phyloP scores from a whole-genome alignment of 106 monocot genomes.

The Dioscorea alata region DNA sequence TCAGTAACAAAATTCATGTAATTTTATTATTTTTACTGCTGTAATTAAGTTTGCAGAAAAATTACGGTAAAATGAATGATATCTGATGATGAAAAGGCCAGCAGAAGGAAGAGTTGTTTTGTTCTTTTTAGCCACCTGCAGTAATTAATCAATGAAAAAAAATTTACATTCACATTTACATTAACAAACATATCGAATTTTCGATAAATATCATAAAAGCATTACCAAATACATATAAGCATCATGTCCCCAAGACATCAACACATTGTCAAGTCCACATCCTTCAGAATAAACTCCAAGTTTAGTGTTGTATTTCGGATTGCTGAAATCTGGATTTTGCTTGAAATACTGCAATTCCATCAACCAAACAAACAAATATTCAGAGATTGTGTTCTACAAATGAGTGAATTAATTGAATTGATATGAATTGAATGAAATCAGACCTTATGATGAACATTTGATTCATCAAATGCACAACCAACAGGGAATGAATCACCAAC shows the following conservation, averaged over 20 bases:
- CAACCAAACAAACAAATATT: neutral
- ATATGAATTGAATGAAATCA: neutral
- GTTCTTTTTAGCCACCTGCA: conserved; percentile 82
- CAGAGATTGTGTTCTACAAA: neutral
- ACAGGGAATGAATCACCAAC: conserved; percentile 90
- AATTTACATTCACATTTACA: neutral
- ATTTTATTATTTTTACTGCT: neutral
- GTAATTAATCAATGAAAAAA: neutral
- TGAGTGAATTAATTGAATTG: neutral
- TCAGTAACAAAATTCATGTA: neutral
- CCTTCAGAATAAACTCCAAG: conserved; percentile 70
- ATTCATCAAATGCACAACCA: conserved; percentile 71
- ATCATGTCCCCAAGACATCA: conserved; percentile 95
- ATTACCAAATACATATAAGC: conserved; percentile 94
- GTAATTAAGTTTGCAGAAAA: neutral
- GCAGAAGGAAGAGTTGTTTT: conserved; percentile 69
- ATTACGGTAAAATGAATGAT: conserved; percentile 92
- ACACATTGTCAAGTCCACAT: conserved; percentile 80
- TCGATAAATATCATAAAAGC: too few species aligned
- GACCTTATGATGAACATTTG: conserved; percentile 76
- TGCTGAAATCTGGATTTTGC: conserved; percentile 55
- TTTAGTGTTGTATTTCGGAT: conserved; percentile 61
- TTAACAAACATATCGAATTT: too few species aligned
- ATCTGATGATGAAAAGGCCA: conserved; percentile 78
- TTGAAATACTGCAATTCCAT: conserved; percentile 50